Base-by-base conservation (phyloP, 495 filamentous ascomycete genomes). In the Echria macrotheca region DNA sequence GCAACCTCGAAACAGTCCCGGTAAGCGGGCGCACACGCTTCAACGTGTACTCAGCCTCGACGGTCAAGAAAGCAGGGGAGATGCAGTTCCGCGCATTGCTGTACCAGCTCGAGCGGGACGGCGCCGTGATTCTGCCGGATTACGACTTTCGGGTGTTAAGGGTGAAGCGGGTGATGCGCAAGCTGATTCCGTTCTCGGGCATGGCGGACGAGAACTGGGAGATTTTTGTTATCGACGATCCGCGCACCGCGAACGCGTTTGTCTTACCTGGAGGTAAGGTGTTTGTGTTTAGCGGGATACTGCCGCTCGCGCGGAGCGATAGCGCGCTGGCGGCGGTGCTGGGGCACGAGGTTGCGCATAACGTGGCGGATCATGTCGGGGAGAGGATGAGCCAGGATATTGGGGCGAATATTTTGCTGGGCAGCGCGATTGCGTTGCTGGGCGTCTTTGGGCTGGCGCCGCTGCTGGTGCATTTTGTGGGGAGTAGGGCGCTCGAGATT, bases 271-370 rank as follows among this genome's bases (percentile, higher is more conserved):
- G 88, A 61, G 91, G 90, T 1, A 94, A 95, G 57, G 90, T 97
- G 14, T 96, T 96, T 57, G 91, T 97, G 4, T 95, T 85, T 54
- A 86, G 80, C 28, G 86, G 91, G 15, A 85, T 97, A 15, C 58
- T 97, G 36, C 79, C 80, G 1, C 71, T 95, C 12, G 86, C 85
- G 38, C 46, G 70, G 33, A 79, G 74, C 43, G 86, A 95, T 26
- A 78, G 87, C 55, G 87, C 85, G 0, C 67, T 96, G 14, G 91
- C 91, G 11, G 80, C 89, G 2, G 86, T 96, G 19, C 69, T 96
- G 6, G 88, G 87, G 5, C 91, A 97, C 63, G 91, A 96, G 69
- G 95, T 97, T 50, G 87, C 89, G n/a, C 91, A 97, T 60, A 87
- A 87, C 29, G 70, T 95, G 1, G 90, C 90, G 1, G 81, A 82